phyloP scores from a whole-genome alignment of 2,329 filamentous ascomycete genomes.

The Colletotrichum camelliae region DNA sequence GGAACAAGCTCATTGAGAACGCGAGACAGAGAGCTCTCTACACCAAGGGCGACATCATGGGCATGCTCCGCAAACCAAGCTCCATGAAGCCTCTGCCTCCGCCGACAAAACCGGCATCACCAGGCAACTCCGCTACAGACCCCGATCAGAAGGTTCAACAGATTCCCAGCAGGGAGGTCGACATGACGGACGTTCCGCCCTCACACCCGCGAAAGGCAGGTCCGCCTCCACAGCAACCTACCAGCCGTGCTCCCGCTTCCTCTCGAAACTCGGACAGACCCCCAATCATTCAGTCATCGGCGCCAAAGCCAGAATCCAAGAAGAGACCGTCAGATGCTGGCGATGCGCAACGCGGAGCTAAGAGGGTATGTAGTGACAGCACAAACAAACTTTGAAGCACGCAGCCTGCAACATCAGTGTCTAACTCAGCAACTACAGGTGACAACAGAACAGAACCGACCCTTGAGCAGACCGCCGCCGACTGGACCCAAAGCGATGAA shows the following conservation, averaged over 20 bases:
- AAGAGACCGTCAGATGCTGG: constrained; percentile 49
- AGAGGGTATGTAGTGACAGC: constrained; percentile 43
- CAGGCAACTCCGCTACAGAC: constrained; percentile 3
- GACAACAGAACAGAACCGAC: constrained; percentile 18
- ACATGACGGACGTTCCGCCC: constrained; percentile 15
- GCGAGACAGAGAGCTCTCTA: constrained; percentile 77
- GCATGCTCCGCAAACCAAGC: constrained; percentile 52
- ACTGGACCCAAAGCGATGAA: constrained; percentile 18
- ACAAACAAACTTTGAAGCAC: neutral
- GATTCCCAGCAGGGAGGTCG: constrained; percentile 8
- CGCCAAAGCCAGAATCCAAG: constrained; percentile 31
- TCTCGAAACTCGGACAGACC: constrained; percentile 17
- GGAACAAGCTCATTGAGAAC: constrained; percentile 85
- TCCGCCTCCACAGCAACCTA: neutral
- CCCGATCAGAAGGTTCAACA: neutral
- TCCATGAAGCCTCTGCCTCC: constrained; percentile 22
- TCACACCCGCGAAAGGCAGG: neutral
- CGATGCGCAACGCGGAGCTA: constrained; percentile 37
- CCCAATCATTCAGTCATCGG: constrained; percentile 46
- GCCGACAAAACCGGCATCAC: constrained; percentile 31
- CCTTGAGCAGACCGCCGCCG: constrained; percentile 18
- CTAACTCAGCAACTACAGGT: constrained; percentile 16
- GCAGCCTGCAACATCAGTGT: neutral
- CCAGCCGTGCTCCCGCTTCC: neutral
- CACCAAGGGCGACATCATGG: constrained; percentile 68